Percentiles rank a stretch among this genome's conserved stretches.
These are phyloP conservation scores for Kazachstania kunashirensis DNA, from an alignment of 805 yeast species.

Conservation along the genomic window DNA sequence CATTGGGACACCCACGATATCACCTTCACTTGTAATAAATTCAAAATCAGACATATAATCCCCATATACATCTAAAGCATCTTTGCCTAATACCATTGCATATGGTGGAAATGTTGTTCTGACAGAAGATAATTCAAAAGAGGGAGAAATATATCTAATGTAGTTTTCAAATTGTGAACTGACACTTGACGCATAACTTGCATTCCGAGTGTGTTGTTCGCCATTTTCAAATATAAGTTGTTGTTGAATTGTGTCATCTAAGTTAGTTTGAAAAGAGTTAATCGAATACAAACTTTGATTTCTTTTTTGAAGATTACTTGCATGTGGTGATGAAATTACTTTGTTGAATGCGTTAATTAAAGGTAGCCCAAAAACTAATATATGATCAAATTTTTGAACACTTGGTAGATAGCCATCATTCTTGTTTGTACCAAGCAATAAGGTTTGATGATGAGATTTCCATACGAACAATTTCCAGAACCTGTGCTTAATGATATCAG, in stretches of 20 bases:
- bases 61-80: conserved; percentile 59
- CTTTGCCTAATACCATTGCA: conserved; percentile 69
- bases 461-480: conserved; percentile 63
- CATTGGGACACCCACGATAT: conserved; percentile 51
- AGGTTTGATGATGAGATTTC: conserved; percentile 67
- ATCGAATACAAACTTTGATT: neutral
- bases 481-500: conserved; percentile 44
- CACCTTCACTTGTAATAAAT: conserved; percentile 58
- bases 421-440: conserved; percentile 42
- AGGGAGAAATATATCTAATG: conserved; percentile 67
- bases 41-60: conserved; percentile 61
- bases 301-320: neutral
- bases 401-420: conserved; percentile 23
- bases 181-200: conserved; percentile 11
- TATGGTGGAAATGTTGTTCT: conserved; percentile 57
- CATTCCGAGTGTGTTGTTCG: conserved; percentile 4
- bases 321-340: conserved; percentile 7
- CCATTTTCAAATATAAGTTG: conserved; percentile 4
- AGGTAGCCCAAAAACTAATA: conserved; percentile 46
- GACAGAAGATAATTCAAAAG: conserved; percentile 51
- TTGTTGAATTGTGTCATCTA: conserved; percentile 5
- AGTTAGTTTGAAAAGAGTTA: neutral
- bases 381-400: conserved; percentile 35
- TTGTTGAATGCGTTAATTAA: conserved; percentile 36
- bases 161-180: conserved; percentile 49